Percentiles rank a stretch among this genome's conserved stretches.
Conservation (phyloP, 164 flowering plant species). For the Stephania japonica region DNA sequence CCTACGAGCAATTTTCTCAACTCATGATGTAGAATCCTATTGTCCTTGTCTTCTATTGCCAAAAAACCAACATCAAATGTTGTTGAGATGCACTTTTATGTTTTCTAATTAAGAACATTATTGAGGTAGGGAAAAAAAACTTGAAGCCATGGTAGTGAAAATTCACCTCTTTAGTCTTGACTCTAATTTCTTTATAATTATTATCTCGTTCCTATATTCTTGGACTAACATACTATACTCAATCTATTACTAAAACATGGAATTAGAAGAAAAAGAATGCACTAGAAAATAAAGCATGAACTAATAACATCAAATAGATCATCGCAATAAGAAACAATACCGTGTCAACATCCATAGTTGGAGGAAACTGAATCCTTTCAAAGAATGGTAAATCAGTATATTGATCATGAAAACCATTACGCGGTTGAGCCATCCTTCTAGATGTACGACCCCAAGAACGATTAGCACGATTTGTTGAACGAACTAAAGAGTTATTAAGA, state of each 20-base stretch:
- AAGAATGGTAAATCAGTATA: slow-evolving; percentile 28
- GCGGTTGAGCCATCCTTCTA: slow-evolving; percentile 40
- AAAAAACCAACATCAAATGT: too few species aligned
- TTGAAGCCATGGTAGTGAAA: too few species aligned
- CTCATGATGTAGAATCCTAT: too few species aligned
- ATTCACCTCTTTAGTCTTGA: not conserved
- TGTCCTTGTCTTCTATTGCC: too few species aligned
- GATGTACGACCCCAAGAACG: slow-evolving; percentile 35
- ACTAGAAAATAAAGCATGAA: not conserved
- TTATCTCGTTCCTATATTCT: not conserved
- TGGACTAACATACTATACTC: not conserved
- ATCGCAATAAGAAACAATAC: slow-evolving; percentile 12
- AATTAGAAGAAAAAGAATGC: not conserved
- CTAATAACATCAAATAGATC: not conserved
- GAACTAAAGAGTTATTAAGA: slow-evolving; percentile 30
- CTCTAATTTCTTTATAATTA: not conserved
- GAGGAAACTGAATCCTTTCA: slow-evolving; percentile 42
- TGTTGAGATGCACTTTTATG: too few species aligned
- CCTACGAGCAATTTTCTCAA: too few species aligned
- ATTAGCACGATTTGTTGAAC: slow-evolving; percentile 36
- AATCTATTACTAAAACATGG: not conserved
- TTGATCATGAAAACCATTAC: slow-evolving; percentile 32
- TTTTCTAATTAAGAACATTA: not conserved
- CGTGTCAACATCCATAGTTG: slow-evolving; percentile 45
- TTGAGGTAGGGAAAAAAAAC: not conserved